Evolutionary conservation across 2,329 filamentous ascomycete genomes (phyloP), one percentile per base, ranked within the genome.

Genomic region (Bisporella sp.): DNA sequence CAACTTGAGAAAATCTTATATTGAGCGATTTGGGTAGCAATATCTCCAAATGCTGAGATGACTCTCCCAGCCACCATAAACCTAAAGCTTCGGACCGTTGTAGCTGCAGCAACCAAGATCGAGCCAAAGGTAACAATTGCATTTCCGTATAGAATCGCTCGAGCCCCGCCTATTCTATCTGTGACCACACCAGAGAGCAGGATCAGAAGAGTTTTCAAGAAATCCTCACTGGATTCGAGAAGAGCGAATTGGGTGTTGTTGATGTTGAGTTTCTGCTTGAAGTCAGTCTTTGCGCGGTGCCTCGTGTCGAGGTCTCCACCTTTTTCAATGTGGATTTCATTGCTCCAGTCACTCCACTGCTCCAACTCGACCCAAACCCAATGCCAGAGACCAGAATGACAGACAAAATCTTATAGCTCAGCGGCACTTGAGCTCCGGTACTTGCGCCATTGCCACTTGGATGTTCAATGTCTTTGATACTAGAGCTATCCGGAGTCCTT

Each of bases 241-340:
- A 82, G 67, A 0, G 80, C 73, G 57, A 75, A 84, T 57, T 82
- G 73, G 0, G 74, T 74, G 57, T 84, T 84, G 60, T 75, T 75
- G 59, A 84, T 82, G 44, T 75, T 54, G 41, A 83, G 68, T 69
- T 81, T 58, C 68, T 69, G 30, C 21, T 21, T 21, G 9, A 2
- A 53, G 30, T 6, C 37, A 13, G 11, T 32, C 5, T 31, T 40
- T 41, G 13, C 40, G 13, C 21, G 21, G 21, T 21, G 21, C 3
- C 21, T 21, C 2, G 21, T 21, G 21, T 21, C 21, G 21, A 21
- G 21, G 3, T 21, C 21, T 21, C 21, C 21, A 29, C 57, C 70
- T 81, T 81, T 55, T 83, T 82, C 30, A 83, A 62, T 0, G 78
- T 82, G 13, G 69, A 77, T 60, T 83, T 82, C 72, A 82, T 76